Percentiles rank a stretch among this genome's conserved stretches.
These are phyloP conservation scores for Gamsiella multidivaricata DNA, from an alignment of 192 early-diverging fungal species.

Conservation along the genomic window DNA sequence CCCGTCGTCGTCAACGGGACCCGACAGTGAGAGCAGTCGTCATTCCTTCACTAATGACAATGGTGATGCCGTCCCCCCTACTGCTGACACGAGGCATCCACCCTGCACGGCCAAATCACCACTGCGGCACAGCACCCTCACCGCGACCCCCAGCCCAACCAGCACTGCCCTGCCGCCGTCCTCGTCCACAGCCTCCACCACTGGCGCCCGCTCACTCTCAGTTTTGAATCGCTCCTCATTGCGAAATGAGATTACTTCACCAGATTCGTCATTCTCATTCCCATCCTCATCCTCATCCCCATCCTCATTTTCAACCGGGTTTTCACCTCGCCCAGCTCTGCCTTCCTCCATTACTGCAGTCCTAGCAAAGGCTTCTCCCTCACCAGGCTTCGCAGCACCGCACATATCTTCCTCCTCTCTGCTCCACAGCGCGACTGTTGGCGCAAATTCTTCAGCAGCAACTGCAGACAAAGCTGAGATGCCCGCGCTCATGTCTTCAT, in stretches of 20 bases:
- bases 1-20: too few relatives aligned
- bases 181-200: neutral
- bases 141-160: neutral
- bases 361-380: too few relatives aligned
- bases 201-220: neutral
- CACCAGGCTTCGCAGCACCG: too few relatives aligned
- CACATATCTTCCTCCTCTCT: too few relatives aligned
- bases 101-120: neutral
- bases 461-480: neutral
- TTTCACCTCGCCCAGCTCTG: neutral
- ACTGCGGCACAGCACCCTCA: neutral
- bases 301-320: neutral
- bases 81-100: neutral
- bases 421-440: too few relatives aligned
- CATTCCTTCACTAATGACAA: neutral
- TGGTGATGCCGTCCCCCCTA: conserved; percentile 1
- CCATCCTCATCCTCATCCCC: neutral
- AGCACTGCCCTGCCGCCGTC: conserved; percentile 1
- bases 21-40: neutral
- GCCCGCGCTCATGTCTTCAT: neutral
- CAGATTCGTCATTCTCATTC: neutral
- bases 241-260: conserved; percentile 14
- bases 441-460: too few relatives aligned
- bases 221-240: conserved; percentile 23
- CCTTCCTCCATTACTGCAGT: too few relatives aligned